A percentile compares a stretch with the other conserved stretches of the same genome.
phyloP scores from a whole-genome alignment of 2,329 filamentous ascomycete species.

The Daldinia eschscholtzii region DNA sequence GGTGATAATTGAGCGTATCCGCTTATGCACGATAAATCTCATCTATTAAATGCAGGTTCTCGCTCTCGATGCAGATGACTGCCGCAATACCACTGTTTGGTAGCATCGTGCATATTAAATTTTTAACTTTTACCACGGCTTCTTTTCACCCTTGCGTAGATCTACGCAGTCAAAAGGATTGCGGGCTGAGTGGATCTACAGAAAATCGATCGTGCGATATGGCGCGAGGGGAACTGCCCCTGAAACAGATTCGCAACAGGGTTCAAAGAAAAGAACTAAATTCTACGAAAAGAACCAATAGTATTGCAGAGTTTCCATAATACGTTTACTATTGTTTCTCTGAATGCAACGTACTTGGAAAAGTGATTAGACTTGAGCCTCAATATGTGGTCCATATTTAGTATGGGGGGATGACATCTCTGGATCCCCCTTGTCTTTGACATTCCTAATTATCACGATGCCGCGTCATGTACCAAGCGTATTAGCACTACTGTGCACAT shows the following conservation, averaged over 20 bases:
- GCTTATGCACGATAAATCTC: neutral
- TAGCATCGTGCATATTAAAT: neutral
- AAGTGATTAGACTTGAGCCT: conserved; percentile 14
- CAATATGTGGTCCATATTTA: conserved; percentile 15
- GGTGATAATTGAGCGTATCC: neutral
- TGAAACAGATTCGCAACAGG: conserved; percentile 41
- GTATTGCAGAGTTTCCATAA: neutral
- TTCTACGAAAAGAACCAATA: conserved; percentile 13
- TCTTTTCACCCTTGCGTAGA: conserved; percentile 6
- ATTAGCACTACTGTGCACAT: neutral
- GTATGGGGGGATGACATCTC: neutral
- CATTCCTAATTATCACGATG: no score
- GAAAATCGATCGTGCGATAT: conserved; percentile 34
- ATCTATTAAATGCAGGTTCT: neutral
- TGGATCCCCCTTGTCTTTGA: neutral
- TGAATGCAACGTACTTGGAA: neutral
- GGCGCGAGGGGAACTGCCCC: conserved; percentile 24
- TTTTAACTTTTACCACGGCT: neutral
- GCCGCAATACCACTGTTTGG: neutral
- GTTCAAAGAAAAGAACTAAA: conserved; percentile 16
- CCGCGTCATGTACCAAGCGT: neutral
- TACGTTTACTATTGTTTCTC: neutral
- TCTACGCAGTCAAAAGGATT: conserved; percentile 4
- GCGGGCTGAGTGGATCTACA: conserved; percentile 9
- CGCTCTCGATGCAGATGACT: neutral